A percentile compares a stretch with the other conserved stretches of the same genome.
Evolutionary conservation across 2,329 filamentous ascomycete species (phyloP).

Genomic region (Diaporthe destruens): DNA sequence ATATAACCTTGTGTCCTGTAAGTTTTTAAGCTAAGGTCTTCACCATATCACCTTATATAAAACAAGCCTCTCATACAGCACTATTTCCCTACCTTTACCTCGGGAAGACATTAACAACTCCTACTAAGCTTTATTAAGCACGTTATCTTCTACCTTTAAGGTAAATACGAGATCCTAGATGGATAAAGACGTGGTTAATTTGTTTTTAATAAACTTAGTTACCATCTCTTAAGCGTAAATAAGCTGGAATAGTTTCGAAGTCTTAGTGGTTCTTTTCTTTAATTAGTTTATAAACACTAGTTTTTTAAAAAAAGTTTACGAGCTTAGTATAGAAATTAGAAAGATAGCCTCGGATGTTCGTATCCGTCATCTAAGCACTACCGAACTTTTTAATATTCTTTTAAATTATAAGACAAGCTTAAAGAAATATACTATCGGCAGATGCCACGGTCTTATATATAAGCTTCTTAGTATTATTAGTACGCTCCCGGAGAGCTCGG

Average conservation of each 20-base stretch:
- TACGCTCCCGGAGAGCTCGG: constrained; percentile 38
- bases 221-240: constrained; percentile 50
- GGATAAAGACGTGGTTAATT: constrained; percentile 48
- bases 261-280: constrained; percentile 40
- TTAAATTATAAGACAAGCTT: constrained; percentile 48
- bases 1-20: constrained; percentile 47
- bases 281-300: constrained; percentile 49
- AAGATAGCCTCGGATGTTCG: constrained; percentile 35
- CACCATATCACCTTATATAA: constrained; percentile 17
- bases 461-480: constrained; percentile 18
- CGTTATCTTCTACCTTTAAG: constrained; percentile 44
- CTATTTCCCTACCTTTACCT: constrained; percentile 2
- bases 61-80: constrained; percentile 1
- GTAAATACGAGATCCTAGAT: constrained; percentile 53
- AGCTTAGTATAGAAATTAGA: constrained; percentile 46
- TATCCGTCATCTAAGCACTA: constrained; percentile 23
- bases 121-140: constrained; percentile 29
- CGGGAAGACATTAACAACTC: constrained; percentile 29
- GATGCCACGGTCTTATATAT: constrained; percentile 39
- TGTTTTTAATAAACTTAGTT: constrained; percentile 51
- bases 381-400: constrained; percentile 45
- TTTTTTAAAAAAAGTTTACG: constrained; percentile 49
- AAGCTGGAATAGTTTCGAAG: constrained; percentile 49
- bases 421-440: constrained; percentile 48
- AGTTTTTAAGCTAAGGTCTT: constrained; percentile 2